Base-by-base conservation (phyloP, 768 basidiomycete species). In the Pleurotus tuoliensis region DNA sequence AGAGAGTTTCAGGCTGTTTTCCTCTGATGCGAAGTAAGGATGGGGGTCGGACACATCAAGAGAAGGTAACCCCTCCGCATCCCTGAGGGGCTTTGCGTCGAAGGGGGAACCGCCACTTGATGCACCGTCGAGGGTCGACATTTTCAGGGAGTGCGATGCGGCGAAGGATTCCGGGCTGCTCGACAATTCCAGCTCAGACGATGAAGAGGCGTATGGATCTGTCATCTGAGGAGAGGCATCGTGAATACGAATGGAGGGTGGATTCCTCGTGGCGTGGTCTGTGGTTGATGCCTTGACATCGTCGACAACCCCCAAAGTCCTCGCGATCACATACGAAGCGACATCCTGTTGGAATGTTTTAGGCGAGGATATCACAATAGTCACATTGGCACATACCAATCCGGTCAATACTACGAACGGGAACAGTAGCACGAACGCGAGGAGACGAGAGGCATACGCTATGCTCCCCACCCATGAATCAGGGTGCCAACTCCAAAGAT, bases 301-400 rank as follows among this genome's bases (percentile, higher is more conserved):
- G 69, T 90, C 89, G 60, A 89, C 80, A 53, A 90, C 79, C 34
- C 90, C 90, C 50, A 93, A 78, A 5, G 89, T 92, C 57, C 90
- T 85, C 11, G 88, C 91, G 65, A 93, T 88, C 56, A 85, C 82
- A 63, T 92, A 93, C 16, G 91, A 89, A 2, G 83, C 76, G 55
- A 92, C 82, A 67, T 93, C 90, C 90, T 92, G 64, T 51, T 20
- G 13, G 49, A 20, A 34, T 40, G 34, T 47, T 15, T 47, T 56
- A 18, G 41, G 25, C 16, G 45, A 47, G 22, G 59, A 55, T 52
- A 43, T 38, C 41, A 59, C 47, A 58, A 37, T 59, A 43, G 55
- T 59, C 50, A 50, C 25, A 58, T 45, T 56, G 7, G 50, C 56
- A 74, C 83, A 57, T 72, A 90, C 90, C 67, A 83, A 64, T 11